These are phyloP conservation scores for Knufia fluminis DNA, from an alignment of 2,329 filamentous ascomycete species.

Conservation along the genomic window DNA sequence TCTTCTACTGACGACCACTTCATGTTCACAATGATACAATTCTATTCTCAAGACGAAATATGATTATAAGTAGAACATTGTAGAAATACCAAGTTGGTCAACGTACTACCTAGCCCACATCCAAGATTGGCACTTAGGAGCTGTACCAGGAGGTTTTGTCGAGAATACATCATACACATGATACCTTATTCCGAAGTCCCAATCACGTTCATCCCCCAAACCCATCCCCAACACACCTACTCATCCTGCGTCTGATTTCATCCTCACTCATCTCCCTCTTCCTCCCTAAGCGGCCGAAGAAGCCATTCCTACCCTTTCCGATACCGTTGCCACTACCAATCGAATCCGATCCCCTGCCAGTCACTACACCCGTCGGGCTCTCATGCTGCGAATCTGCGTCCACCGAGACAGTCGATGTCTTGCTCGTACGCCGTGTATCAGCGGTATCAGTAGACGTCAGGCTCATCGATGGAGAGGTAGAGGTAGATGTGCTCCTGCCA, in stretches of 20 bases:
- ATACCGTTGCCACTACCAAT: neutral
- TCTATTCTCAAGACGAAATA: too few species aligned
- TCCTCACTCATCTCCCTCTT: constrained; percentile 17
- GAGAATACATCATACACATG: too few species aligned
- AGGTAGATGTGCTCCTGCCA: neutral
- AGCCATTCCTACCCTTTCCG: neutral
- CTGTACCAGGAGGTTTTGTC: too few species aligned
- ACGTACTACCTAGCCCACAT: too few species aligned
- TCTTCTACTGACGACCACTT: too few species aligned
- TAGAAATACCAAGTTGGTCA: too few species aligned
- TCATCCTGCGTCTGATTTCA: constrained; percentile 27
- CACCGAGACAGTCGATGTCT: too few species aligned
- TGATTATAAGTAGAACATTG: too few species aligned
- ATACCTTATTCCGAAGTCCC: too few species aligned
- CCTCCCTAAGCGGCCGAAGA: constrained; percentile 5
- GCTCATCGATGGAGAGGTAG: neutral
- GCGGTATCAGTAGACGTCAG: neutral
- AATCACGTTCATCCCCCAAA: neutral
- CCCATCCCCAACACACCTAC: constrained; percentile 3
- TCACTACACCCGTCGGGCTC: neutral
- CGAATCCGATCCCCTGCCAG: neutral
- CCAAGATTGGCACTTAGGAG: too few species aligned
- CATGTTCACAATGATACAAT: too few species aligned
- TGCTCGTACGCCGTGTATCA: neutral
- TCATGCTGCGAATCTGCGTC: neutral